Evolutionary conservation across 805 yeast genomes (phyloP), one percentile per base, ranked within the genome.

Genomic region (Barnettozyma pratensis): DNA sequence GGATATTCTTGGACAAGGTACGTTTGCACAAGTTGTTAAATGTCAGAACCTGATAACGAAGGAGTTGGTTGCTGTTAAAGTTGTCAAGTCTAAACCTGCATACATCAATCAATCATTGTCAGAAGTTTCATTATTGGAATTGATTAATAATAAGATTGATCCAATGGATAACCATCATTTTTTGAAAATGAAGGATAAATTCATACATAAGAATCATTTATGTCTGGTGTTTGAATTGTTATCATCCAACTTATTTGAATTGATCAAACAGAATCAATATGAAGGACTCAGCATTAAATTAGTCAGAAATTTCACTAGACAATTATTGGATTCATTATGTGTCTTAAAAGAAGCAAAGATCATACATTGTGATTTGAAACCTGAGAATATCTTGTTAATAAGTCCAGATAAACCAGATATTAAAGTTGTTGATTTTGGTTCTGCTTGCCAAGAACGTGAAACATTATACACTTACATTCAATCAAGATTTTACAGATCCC

Each of bases 1-100:
- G 49, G 98, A 92, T 65, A 75, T 94, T 12, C 68, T 94, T 39
- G 99, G 99, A 1, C 92, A 91, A 53, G 99, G 99, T 3, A 91
- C 99, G 1, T 94, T 94, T 73, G 99, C 99, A 8, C 98, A 94
- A 69, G 99, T 94, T 42, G 95, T 91, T 39, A 94, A 92, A 68
- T 92, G 97, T 68, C 96, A 88, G 64, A 79, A 82, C 57, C 54
- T 73, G 53, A 68, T 66, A 42, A 62, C 64, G 1, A 94, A 89
- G 62, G 92, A 88, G 53, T 79, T 92, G 25, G 87, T 91, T 28
- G 99, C 99, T 1, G 95, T 94, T 36, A 94, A 94, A 67, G 95
- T 94, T 40, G 87, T 94, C 50, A 94, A 92, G 64, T 85, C 96
- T 35, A 86, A 86, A 62, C 88, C 96, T 5, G 96, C 95, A 8